A percentile compares a stretch with the other conserved stretches of the same genome.
phyloP scores from a whole-genome alignment of 306 rosid species.

The Trifolium fragiferum region DNA sequence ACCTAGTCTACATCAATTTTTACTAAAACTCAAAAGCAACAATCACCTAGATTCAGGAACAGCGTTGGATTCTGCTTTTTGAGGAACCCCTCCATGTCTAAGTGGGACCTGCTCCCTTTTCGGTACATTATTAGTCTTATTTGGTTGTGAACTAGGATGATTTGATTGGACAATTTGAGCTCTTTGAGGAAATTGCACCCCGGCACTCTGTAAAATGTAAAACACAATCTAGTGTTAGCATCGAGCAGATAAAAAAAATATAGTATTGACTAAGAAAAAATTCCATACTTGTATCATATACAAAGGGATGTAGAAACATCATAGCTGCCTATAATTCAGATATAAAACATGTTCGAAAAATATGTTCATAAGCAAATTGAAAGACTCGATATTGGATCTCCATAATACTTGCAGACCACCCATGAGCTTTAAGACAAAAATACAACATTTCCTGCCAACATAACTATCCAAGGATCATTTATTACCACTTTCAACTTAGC shows the following conservation, averaged over 20 bases:
- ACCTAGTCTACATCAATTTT: conserved; percentile 14
- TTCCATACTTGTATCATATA: conserved; percentile 23
- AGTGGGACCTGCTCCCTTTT: conserved; percentile 57
- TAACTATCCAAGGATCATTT: conserved; percentile 20
- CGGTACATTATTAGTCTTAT: conserved; percentile 42
- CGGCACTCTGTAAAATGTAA: conserved; percentile 71
- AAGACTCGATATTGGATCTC: background rate
- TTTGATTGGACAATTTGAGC: conserved; percentile 57
- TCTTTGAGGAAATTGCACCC: conserved; percentile 88
- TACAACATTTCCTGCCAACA: conserved; percentile 21
- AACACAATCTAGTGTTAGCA: conserved; percentile 25
- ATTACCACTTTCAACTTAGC: background rate
- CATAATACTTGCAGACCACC: background rate
- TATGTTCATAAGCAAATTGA: background rate
- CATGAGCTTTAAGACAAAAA: background rate
- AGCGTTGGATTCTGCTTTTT: conserved; percentile 53
- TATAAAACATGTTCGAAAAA: conserved; percentile 17
- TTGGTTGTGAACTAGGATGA: conserved; percentile 59
- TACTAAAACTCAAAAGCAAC: conserved; percentile 36
- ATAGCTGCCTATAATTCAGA: conserved; percentile 8
- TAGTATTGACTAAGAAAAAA: conserved; percentile 6
- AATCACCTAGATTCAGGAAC: conserved; percentile 85
- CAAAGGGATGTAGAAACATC: conserved; percentile 23
- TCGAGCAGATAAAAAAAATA: conserved; percentile 15
- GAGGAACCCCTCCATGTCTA: conserved; percentile 55